Conservation (phyloP, 2,329 filamentous ascomycete genomes). For the Diaporthe citriasiana region DNA sequence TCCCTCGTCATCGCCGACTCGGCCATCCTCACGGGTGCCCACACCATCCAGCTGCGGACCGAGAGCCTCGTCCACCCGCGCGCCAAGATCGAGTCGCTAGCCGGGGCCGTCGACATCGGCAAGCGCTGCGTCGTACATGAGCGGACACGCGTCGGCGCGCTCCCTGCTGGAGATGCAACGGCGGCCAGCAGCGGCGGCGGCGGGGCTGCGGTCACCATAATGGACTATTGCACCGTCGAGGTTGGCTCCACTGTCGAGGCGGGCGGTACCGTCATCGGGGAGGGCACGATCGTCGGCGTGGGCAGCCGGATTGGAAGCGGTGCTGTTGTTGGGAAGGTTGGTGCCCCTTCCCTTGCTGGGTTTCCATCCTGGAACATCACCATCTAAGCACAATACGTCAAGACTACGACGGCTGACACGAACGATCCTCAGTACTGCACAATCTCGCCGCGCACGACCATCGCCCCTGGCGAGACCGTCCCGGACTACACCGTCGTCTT, state of each 20-base stretch:
- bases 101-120: constrained; percentile 85
- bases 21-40: constrained; percentile 75
- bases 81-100: constrained; percentile 80
- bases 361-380: constrained; percentile 29
- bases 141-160: constrained; percentile 68
- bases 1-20: constrained; percentile 74
- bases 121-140: constrained; percentile 88
- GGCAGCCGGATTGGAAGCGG: constrained; percentile 72
- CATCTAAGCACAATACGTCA: constrained; percentile 38
- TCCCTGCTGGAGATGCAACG: constrained; percentile 48
- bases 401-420: constrained; percentile 3
- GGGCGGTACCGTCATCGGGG: constrained; percentile 72
- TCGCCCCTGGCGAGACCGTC: constrained; percentile 70
- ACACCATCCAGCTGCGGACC: constrained; percentile 83
- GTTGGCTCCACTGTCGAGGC: constrained; percentile 72
- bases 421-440: constrained; percentile 71
- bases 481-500: constrained; percentile 79
- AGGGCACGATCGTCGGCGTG: constrained; percentile 72
- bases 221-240: constrained; percentile 74
- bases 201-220: constrained; percentile 66
- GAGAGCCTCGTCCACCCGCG: constrained; percentile 90
- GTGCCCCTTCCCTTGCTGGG: constrained; percentile 38
- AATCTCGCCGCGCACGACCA: constrained; percentile 73
- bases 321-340: constrained; percentile 73
- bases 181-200: constrained; percentile 44